Evolutionary conservation across 1,284 basidiomycete species (phyloP).

Genomic region (Microbotryum intermedium): DNA sequence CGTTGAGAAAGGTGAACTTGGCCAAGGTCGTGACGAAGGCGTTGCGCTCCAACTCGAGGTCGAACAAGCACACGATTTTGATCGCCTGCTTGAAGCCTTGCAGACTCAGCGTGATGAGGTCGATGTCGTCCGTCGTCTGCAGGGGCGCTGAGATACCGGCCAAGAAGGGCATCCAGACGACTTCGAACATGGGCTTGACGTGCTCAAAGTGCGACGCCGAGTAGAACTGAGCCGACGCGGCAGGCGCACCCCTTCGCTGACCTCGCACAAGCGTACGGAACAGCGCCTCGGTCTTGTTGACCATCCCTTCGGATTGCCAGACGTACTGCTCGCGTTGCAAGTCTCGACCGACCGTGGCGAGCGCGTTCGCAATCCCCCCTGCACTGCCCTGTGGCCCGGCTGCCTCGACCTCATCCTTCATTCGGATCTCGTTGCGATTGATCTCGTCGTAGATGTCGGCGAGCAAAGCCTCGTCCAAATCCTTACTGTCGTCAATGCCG

Average conservation of each 20-base stretch:
- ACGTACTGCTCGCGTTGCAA: slow-evolving; percentile 89
- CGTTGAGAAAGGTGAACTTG: slow-evolving; percentile 94
- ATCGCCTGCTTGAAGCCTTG: slow-evolving; percentile 92
- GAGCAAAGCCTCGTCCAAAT: slow-evolving; percentile 77
- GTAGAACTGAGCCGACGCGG: slow-evolving; percentile 74
- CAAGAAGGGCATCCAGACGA: slow-evolving; percentile 93
- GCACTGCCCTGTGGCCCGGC: slow-evolving; percentile 43
- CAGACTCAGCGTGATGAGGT: slow-evolving; percentile 81
- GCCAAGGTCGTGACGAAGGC: slow-evolving; percentile 95
- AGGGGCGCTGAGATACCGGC: slow-evolving; percentile 85
- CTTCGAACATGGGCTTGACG: slow-evolving; percentile 94
- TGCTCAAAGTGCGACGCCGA: slow-evolving; percentile 90
- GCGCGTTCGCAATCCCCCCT: slow-evolving; percentile 63
- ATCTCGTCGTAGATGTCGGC: slow-evolving; percentile 79
- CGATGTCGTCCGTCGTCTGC: slow-evolving; percentile 69
- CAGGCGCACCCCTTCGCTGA: slow-evolving; percentile 59
- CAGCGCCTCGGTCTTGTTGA: slow-evolving; percentile 88
- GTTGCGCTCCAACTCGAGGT: slow-evolving; percentile 87
- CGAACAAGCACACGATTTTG: slow-evolving; percentile 86
- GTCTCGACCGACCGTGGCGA: slow-evolving; percentile 83
- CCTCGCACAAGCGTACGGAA: slow-evolving; percentile 82
- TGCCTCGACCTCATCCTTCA: slow-evolving; percentile 88
- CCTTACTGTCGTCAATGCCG: slow-evolving; percentile 81
- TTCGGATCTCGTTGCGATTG: slow-evolving; percentile 79
- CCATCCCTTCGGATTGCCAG: slow-evolving; percentile 87